Evolutionary conservation across 2,329 filamentous ascomycete species (phyloP).

Genomic region (Microascus cirrosus): DNA sequence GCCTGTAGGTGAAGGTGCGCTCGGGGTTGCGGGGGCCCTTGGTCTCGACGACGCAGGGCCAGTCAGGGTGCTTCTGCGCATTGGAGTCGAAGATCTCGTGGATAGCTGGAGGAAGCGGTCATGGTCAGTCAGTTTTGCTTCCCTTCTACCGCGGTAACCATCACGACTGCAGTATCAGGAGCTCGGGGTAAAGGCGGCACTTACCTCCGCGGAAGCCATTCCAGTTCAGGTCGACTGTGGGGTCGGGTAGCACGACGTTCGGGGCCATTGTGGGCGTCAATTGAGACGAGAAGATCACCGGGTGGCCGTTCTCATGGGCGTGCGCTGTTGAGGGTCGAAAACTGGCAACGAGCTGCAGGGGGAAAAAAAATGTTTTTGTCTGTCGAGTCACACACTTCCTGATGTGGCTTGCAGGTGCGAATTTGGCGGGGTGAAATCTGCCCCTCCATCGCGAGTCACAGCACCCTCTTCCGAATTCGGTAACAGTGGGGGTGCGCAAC

Average conservation of each 20-base stretch:
- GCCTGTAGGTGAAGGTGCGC: slow-evolving; percentile 67
- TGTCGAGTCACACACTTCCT: neutral
- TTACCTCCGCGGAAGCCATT: slow-evolving; percentile 43
- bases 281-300: neutral
- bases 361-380: neutral
- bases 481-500: neutral
- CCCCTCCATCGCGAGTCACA: neutral
- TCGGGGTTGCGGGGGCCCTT: slow-evolving; percentile 30
- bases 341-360: neutral
- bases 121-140: neutral
- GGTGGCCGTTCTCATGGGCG: neutral
- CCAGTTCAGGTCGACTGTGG: slow-evolving; percentile 58
- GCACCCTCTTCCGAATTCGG: neutral
- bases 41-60: slow-evolving; percentile 38
- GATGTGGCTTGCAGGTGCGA: neutral
- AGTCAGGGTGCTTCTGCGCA: slow-evolving; percentile 56
- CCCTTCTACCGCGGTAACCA: neutral
- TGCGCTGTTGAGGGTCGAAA: neutral
- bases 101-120: slow-evolving; percentile 38
- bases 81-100: slow-evolving; percentile 59
- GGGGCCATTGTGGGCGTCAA: slow-evolving; percentile 5
- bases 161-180: neutral
- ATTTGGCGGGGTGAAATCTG: neutral
- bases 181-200: neutral
- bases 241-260: slow-evolving; percentile 39